Evolutionary conservation across 2,329 filamentous ascomycete species (phyloP), one percentile per base, ranked within the genome.

Genomic region (Fusarium piperis): DNA sequence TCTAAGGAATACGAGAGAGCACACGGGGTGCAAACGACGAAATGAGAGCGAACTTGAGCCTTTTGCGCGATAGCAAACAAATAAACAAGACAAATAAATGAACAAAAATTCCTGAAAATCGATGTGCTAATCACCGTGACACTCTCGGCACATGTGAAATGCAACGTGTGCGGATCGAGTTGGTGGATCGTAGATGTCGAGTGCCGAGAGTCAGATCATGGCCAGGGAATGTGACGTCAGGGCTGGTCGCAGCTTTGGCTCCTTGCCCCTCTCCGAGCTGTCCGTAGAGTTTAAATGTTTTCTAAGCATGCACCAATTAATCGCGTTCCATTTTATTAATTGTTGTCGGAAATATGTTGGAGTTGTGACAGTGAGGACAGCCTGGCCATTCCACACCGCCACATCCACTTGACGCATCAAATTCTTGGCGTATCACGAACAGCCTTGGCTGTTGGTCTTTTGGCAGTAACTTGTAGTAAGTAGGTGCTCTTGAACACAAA

Each of bases 301-400:
- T 28, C 16, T 3, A 7, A 48, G 0, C 5, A 7, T n/a, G 16
- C 3, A n/a, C 5, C 0, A 1, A 13, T 30, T n/a, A 26, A n/a
- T 48, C 1, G 1, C 11, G 20, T 44, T 48, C 7, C 44, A 28
- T 28, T 30, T 28, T 28, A 11, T 6, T 16, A 3, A 10, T 28
- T 8, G 44, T 3, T 48, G 23, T n/a, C 1, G 23, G 2, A n/a
- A 28, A 8, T 8, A 28, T 48, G 15, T 48, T 26, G 20, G 39
- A 44, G 20, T 44, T 48, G 44, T 2, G 44, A 28, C 3, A 48
- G 44, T n/a, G 16, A 28, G 26, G 44, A 28, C 44, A 30, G 15
- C 44, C 18, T 48, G 44, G 23, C 23, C 44, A 8, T 28, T 28
- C 44, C 44, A 28, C 44, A 48, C 44, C 44, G 44, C 44, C 44